Conservation (phyloP, 139 green algal genomes). For the Diplosphaera chodatii region DNA sequence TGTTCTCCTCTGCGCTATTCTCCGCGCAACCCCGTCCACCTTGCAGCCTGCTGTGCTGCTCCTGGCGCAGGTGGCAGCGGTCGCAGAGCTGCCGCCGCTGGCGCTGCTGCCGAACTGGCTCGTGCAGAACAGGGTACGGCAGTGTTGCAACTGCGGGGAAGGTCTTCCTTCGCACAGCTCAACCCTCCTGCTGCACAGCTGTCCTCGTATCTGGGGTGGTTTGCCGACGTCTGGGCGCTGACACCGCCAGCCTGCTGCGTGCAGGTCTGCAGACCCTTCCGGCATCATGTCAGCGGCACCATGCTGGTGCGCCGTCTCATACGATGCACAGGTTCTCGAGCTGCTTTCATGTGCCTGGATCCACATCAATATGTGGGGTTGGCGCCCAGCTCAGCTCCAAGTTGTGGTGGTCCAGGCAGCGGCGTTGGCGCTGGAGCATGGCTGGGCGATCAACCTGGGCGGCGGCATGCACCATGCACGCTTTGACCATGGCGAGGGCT, state of each 20-base stretch:
- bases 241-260: no score
- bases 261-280: conserved; percentile 43
- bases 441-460: conserved; percentile 77
- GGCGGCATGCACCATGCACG: conserved; percentile 76
- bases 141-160: no score
- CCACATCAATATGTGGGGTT: no score
- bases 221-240: no score
- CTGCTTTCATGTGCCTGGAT: no score
- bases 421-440: conserved; percentile 55
- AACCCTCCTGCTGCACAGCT: no score
- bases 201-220: no score
- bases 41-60: no score
- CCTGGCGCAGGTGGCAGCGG: conserved; percentile 62
- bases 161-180: no score
- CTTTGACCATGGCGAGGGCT: conserved; percentile 18
- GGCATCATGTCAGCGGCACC: conserved; percentile 47
- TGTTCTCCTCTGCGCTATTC: not conserved
- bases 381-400: no score
- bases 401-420: conserved; percentile 36
- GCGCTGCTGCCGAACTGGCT: conserved; percentile 50
- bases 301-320: conserved; percentile 52
- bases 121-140: conserved; percentile 22
- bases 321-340: no score
- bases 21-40: no score
- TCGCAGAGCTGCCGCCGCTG: conserved; percentile 32